Evolutionary conservation across 139 green algal species (phyloP).

Genomic region (Tetraselmis striata): DNA sequence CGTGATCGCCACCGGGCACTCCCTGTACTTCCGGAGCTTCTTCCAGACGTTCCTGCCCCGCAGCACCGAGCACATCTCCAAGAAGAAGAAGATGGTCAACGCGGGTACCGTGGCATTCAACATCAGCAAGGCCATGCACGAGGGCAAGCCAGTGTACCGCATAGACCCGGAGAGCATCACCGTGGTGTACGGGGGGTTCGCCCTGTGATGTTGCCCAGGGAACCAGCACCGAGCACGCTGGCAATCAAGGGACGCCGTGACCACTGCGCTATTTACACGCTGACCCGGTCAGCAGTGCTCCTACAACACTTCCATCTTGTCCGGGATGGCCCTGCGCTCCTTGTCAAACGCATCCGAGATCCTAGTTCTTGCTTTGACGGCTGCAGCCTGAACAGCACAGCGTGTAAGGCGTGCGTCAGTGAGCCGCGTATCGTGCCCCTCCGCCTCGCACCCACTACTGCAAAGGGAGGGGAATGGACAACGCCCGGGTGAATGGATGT

Average conservation of each 20-base stretch:
- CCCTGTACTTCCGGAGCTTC: constrained; percentile 9
- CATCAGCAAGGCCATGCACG: not conserved
- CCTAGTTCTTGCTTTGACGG: not conserved
- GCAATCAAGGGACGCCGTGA: too few relatives aligned
- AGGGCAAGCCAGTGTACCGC: not conserved
- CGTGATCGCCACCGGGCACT: constrained; percentile 5
- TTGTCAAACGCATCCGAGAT: not conserved
- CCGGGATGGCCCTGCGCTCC: not conserved
- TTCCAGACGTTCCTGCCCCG: constrained; percentile 7
- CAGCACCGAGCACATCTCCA: constrained; percentile 4
- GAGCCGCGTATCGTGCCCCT: too few relatives aligned
- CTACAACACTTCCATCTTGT: not conserved
- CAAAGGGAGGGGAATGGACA: too few relatives aligned
- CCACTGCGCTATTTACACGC: too few relatives aligned
- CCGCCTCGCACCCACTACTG: too few relatives aligned
- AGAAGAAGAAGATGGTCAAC: constrained; percentile 15
- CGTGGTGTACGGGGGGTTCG: not conserved
- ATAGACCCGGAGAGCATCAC: not conserved
- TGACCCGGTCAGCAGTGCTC: too few relatives aligned
- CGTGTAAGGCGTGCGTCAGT: too few relatives aligned
- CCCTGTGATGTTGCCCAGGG: too few relatives aligned
- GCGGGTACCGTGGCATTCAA: constrained; percentile 2
- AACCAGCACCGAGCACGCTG: too few relatives aligned
- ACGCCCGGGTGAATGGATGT: too few relatives aligned
- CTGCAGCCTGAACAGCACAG: not conserved